Evolutionary conservation across 371 early-diverging fungal species (phyloP), one percentile per base, ranked within the genome.

Genomic region (Rhizopus arrhizus): DNA sequence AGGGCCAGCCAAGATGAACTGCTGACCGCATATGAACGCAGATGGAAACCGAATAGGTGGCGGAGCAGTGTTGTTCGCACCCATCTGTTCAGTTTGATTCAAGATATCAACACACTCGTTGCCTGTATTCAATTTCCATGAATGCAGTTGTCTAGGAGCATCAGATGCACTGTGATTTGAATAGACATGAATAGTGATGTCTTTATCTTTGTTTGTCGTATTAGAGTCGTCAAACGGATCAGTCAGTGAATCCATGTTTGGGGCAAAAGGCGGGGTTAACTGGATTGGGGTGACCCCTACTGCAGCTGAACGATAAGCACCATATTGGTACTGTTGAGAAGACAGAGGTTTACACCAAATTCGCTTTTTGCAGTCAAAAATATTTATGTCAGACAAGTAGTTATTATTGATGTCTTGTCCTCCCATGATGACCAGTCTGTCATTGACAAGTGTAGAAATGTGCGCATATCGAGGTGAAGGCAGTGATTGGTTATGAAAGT

Each of bases 31-130:
- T 36, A 85, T 78, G 33, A 74, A 75, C 0, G 81, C 82, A 29
- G 84, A 73, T n/a, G 91, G 91, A 60, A 91, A 91, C 15, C 89
- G 82, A 47, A 92, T 72, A 11, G 84, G 85, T 0, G 91, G 91
- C 5, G 91, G 90, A 15, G 81, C 61, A 7, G 64, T 22, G 16
- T 72, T 72, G 11, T 84, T 84, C 0, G 72, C 57, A 11, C n/a
- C 48, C 62, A 85, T 76, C 47, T 75, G 77, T 8, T 78, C 75
- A 7, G 87, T 85, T 10, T 83, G 76, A 62, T 90, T 85, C 43
- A 77, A 73, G 13, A 86, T 72, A 49, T 80, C 78, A 0, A 61
- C 49, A 65, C 71, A 41, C 32, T 66, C 62, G 4, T 59, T 73
- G 31, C 53, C 52, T 12, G 70, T 62, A 33, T 74, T 70, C n/a